These are phyloP conservation scores for Zostera marina DNA, from an alignment of 116 monocot species.

Conservation along the genomic window DNA sequence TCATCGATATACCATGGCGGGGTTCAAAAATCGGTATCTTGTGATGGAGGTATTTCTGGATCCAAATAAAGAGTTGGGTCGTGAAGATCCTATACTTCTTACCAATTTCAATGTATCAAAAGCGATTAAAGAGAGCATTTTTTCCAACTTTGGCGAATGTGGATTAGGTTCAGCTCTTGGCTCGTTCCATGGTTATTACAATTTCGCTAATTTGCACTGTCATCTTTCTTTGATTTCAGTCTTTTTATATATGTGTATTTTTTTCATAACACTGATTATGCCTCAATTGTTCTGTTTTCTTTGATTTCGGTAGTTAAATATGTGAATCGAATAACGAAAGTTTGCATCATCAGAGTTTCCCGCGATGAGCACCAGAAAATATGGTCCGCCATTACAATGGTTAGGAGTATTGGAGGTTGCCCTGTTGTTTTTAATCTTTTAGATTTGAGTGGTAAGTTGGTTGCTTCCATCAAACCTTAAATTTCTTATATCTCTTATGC, in stretches of 20 bases:
- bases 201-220: background rate
- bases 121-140: slow-evolving; percentile 76
- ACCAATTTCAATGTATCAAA: slow-evolving; percentile 41
- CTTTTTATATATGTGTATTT: too few species aligned
- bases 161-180: slow-evolving; percentile 60
- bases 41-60: slow-evolving; percentile 73
- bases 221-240: background rate
- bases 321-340: slow-evolving; percentile 53
- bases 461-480: too few species aligned
- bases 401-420: slow-evolving; percentile 60
- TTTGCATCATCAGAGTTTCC: slow-evolving; percentile 58
- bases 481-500: too few species aligned
- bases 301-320: slow-evolving; percentile 54
- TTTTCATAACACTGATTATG: too few species aligned
- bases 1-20: slow-evolving; percentile 32
- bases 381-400: slow-evolving; percentile 86
- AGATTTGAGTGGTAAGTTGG: slow-evolving; percentile 69
- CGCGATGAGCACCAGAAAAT: slow-evolving; percentile 63
- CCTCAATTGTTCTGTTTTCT: background rate
- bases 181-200: slow-evolving; percentile 63
- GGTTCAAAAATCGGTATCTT: slow-evolving; percentile 86
- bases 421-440: slow-evolving; percentile 57
- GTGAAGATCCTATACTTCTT: slow-evolving; percentile 42
- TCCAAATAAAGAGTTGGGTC: slow-evolving; percentile 25
- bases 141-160: slow-evolving; percentile 73